These are phyloP conservation scores for Omphalea diandra DNA, from an alignment of 441 rosid genomes.

Conservation along the genomic window DNA sequence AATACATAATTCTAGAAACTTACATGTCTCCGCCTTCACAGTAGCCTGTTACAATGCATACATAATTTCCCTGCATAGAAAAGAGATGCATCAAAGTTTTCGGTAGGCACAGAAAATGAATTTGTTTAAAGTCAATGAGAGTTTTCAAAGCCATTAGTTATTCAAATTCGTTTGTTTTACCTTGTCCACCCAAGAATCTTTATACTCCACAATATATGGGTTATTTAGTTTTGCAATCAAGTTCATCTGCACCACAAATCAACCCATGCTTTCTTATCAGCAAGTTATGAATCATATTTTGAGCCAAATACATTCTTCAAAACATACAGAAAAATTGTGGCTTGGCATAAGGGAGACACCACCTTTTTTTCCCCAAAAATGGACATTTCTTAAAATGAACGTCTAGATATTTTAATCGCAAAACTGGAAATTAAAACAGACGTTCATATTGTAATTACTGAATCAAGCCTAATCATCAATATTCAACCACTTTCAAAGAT, in stretches of 20 bases:
- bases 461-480: neutral
- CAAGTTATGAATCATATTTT: conserved; percentile 8
- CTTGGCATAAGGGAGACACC: neutral
- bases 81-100: conserved; percentile 13
- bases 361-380: neutral
- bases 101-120: neutral
- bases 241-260: conserved; percentile 61
- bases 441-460: neutral
- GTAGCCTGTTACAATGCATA: conserved; percentile 71
- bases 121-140: conserved; percentile 3
- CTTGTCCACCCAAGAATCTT: conserved; percentile 97
- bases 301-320: conserved; percentile 3
- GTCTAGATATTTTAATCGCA: neutral
- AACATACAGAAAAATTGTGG: neutral
- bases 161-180: conserved; percentile 36
- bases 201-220: conserved; percentile 70
- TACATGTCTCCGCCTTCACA: conserved; percentile 95
- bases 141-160: conserved; percentile 10
- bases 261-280: neutral
- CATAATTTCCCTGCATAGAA: conserved; percentile 52
- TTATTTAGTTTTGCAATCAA: conserved; percentile 67
- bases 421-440: neutral
- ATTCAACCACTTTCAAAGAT: neutral
- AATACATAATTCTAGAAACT: conserved; percentile 31
- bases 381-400: neutral